A percentile compares a stretch with the other conserved stretches of the same genome.
Conservation (phyloP, 495 filamentous ascomycete species). For the Xylaria flabelliformis region DNA sequence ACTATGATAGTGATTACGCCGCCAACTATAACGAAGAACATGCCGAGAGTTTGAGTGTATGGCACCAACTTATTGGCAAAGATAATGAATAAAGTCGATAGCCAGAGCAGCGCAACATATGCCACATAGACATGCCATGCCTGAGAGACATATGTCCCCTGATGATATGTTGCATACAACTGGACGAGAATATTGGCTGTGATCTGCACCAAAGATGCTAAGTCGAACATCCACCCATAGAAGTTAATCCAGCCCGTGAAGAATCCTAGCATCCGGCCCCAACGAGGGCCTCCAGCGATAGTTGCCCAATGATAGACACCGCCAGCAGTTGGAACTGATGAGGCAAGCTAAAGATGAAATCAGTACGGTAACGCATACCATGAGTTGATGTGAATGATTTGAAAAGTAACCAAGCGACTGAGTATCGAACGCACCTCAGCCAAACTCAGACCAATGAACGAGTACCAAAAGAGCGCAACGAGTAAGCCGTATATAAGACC, state of each 20-base stretch:
- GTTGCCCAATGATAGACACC: slow-evolving; percentile 90
- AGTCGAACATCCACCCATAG: slow-evolving; percentile 67
- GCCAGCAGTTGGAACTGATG: slow-evolving; percentile 78
- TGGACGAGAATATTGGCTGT: slow-evolving; percentile 70
- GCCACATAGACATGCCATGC: slow-evolving; percentile 80
- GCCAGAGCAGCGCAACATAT: slow-evolving; percentile 72
- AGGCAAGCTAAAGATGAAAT: slow-evolving; percentile 65
- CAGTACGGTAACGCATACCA: neutral
- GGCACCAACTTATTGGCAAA: slow-evolving; percentile 75
- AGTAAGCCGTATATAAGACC: slow-evolving; percentile 63
- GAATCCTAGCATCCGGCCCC: slow-evolving; percentile 73
- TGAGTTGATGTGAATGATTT: neutral
- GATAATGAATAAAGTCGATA: slow-evolving; percentile 66
- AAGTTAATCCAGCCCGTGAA: slow-evolving; percentile 84
- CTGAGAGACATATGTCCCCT: slow-evolving; percentile 61
- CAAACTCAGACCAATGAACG: slow-evolving; percentile 52
- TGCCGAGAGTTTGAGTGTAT: slow-evolving; percentile 67
- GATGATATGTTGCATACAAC: slow-evolving; percentile 76
- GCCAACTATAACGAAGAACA: slow-evolving; percentile 73
- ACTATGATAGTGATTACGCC: slow-evolving; percentile 76
- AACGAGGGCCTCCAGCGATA: slow-evolving; percentile 70
- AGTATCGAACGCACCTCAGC: slow-evolving; percentile 43
- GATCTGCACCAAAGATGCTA: slow-evolving; percentile 72
- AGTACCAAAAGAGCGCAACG: slow-evolving; percentile 53
- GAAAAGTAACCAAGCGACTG: neutral